These are phyloP conservation scores for Wickerhamomyces sp. DNA, from an alignment of 1,139 yeast genomes.

Conservation along the genomic window DNA sequence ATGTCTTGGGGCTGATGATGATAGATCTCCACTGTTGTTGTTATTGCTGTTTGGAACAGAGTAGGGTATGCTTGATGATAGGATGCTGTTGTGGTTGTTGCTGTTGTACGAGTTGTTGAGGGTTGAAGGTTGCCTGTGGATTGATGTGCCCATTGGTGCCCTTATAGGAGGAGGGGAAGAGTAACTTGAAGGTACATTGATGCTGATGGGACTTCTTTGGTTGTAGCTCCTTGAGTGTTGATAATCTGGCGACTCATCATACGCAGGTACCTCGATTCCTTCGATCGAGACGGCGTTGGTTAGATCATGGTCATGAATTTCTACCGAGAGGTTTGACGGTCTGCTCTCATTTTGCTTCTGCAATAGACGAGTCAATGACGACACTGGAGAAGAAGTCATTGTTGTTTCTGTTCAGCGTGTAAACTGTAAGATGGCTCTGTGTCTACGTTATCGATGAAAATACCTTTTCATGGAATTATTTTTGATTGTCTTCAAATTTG, in stretches of 20 bases:
- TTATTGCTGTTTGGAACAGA: slow-evolving; percentile 47
- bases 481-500: background rate
- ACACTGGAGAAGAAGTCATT: slow-evolving; percentile 19
- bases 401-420: too few species aligned
- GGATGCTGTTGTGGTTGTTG: slow-evolving; percentile 25
- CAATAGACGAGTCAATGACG: slow-evolving; percentile 23
- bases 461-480: too few species aligned
- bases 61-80: slow-evolving; percentile 61
- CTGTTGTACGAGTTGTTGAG: slow-evolving; percentile 13
- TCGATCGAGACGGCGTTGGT: slow-evolving; percentile 24
- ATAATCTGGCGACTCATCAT: slow-evolving; percentile 11
- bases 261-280: slow-evolving; percentile 22
- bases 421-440: too few species aligned
- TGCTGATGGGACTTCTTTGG: slow-evolving; percentile 22
- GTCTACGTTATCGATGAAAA: too few species aligned
- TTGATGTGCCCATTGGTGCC: slow-evolving; percentile 23
- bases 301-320: slow-evolving; percentile 11
- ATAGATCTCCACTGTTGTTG: slow-evolving; percentile 17
- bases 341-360: slow-evolving; percentile 18
- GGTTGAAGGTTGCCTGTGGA: slow-evolving; percentile 21
- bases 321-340: slow-evolving; percentile 3
- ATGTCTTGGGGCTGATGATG: slow-evolving; percentile 39
- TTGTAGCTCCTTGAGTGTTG: slow-evolving; percentile 6
- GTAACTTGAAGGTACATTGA: slow-evolving; percentile 14
- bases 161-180: slow-evolving; percentile 25